phyloP scores from a whole-genome alignment of 768 basidiomycete species.

The Suillus subluteus region DNA sequence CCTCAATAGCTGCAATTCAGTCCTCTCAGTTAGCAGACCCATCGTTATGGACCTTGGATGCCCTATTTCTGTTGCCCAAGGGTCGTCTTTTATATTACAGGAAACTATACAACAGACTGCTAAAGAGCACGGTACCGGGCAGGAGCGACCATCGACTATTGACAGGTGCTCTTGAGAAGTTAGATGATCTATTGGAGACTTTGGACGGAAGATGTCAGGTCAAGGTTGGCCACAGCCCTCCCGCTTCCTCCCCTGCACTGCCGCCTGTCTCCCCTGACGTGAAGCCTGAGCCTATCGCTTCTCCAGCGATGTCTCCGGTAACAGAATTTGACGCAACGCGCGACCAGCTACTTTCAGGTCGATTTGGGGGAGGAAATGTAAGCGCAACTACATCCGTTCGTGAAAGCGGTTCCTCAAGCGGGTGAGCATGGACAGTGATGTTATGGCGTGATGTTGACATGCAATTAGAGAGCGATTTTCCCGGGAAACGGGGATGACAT shows the following conservation, averaged over 20 bases:
- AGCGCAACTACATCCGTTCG: constrained; percentile 57
- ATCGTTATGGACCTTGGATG: constrained; percentile 80
- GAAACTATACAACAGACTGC: constrained; percentile 82
- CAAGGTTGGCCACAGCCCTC: constrained; percentile 16
- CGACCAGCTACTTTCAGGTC: constrained; percentile 24
- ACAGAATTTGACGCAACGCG: constrained; percentile 11
- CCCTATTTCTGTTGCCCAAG: constrained; percentile 86
- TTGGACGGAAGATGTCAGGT: constrained; percentile 63
- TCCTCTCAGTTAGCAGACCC: constrained; percentile 40
- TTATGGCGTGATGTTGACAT: constrained; percentile 15
- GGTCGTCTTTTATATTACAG: constrained; percentile 88
- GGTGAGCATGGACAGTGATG: constrained; percentile 43
- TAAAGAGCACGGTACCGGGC: constrained; percentile 86
- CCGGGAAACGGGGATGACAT: constrained; percentile 58
- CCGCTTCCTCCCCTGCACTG: constrained; percentile 5
- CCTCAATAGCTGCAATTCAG: constrained; percentile 45
- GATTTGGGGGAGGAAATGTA: constrained; percentile 30
- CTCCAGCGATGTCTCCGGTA: constrained; percentile 4
- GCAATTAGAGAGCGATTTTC: constrained; percentile 58
- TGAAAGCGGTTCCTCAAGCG: constrained; percentile 55
- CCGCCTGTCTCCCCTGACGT: background rate
- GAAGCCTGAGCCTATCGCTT: constrained; percentile 7
- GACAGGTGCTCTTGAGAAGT: constrained; percentile 75
- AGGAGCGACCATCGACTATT: constrained; percentile 85
- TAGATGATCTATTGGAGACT: constrained; percentile 72